Conservation (phyloP, 257 asterid species). For the Prunella vulgaris region DNA sequence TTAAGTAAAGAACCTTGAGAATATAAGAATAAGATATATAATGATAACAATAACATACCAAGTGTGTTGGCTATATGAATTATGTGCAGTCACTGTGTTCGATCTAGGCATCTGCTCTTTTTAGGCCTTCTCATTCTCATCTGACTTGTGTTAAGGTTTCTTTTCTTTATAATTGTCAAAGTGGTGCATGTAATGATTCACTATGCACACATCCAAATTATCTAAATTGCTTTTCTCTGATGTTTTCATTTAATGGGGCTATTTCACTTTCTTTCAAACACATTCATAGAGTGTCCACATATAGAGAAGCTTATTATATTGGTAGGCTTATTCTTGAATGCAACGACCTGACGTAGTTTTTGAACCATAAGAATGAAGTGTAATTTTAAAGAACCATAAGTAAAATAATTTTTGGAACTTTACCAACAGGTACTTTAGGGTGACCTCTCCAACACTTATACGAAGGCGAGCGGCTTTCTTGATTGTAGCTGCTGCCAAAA, state of each 20-base stretch:
- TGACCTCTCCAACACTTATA: too few relatives aligned
- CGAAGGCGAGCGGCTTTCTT: too few relatives aligned
- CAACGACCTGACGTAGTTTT: conserved; percentile 81
- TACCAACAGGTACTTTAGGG: conserved; percentile 96
- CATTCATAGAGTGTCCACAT: neutral
- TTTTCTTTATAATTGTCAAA: neutral
- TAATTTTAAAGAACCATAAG: neutral
- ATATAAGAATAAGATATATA: neutral
- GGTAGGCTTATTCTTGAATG: conserved; percentile 91
- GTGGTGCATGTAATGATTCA: neutral
- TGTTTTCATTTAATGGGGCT: neutral
- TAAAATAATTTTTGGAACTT: conserved; percentile 1
- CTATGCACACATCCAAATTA: neutral
- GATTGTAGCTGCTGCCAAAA: too few relatives aligned
- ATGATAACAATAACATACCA: neutral
- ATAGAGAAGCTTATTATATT: conserved; percentile 63
- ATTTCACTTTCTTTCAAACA: neutral
- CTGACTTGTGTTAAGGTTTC: neutral
- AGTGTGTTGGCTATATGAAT: neutral
- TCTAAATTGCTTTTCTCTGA: neutral
- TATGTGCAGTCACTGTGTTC: neutral
- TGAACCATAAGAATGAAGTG: too few relatives aligned
- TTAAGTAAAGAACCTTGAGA: neutral
- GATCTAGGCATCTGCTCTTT: neutral
- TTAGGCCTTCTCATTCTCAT: neutral